Conservation (phyloP, 2,329 filamentous ascomycete genomes). For the Xylariaceae sp. region DNA sequence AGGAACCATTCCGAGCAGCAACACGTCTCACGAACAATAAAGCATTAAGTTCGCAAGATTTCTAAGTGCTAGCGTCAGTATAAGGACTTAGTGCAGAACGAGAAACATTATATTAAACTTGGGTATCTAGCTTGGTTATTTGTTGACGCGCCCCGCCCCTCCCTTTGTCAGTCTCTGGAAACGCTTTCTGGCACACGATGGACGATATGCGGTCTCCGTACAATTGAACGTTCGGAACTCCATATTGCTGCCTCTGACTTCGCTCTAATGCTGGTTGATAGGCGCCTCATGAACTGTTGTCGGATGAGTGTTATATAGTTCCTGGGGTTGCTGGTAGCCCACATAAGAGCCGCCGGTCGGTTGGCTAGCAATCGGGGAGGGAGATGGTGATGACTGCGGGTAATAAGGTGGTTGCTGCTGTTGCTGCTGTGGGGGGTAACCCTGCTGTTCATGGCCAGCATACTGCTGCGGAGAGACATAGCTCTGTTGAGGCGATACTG, state of each 20-base stretch:
- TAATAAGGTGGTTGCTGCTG: conserved; percentile 7
- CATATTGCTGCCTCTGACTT: no score
- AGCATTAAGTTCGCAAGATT: no score
- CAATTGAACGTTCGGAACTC: no score
- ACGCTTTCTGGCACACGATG: no score
- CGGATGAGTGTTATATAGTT: not conserved
- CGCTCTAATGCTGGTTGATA: not conserved
- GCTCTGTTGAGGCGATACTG: conserved; percentile 1
- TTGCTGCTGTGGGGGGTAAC: not conserved
- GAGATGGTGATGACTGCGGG: not conserved
- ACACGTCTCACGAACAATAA: conserved; percentile 6
- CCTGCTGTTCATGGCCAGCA: not conserved
- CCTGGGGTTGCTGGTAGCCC: not conserved
- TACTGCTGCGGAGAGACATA: conserved; percentile 7
- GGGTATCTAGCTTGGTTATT: no score
- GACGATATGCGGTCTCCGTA: no score
- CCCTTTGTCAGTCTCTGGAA: no score
- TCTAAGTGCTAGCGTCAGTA: not conserved
- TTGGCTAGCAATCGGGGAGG: not conserved
- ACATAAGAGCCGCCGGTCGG: not conserved
- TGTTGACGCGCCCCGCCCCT: no score
- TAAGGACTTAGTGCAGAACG: no score
- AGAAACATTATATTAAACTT: no score
- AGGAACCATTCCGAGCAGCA: not conserved
- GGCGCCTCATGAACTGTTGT: not conserved